A percentile compares a stretch with the other conserved stretches of the same genome.
phyloP scores from a whole-genome alignment of 1,284 basidiomycete species.

The Rugosomyces carneus region DNA sequence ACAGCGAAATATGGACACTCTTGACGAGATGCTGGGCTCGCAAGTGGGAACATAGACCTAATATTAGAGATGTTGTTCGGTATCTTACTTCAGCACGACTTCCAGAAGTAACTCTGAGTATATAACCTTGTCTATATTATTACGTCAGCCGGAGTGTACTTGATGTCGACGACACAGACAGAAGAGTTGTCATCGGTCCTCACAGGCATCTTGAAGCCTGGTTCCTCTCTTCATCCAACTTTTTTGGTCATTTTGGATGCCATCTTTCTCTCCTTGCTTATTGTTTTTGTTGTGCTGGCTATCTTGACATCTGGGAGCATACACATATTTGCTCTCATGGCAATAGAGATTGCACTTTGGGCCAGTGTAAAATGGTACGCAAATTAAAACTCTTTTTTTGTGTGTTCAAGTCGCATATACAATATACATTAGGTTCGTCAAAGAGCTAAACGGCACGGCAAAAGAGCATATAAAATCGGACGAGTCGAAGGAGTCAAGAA shows the following conservation, averaged over 20 bases:
- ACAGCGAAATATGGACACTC: slow-evolving; percentile 41
- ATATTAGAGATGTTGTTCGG: slow-evolving; percentile 30
- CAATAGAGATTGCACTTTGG: slow-evolving; percentile 63
- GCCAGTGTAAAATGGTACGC: slow-evolving; percentile 72
- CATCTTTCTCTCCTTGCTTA: slow-evolving; percentile 48
- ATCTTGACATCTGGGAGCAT: slow-evolving; percentile 53
- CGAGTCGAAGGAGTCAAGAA: slow-evolving; percentile 10
- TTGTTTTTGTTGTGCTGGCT: slow-evolving; percentile 51
- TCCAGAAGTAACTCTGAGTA: background rate
- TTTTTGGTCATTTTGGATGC: slow-evolving; percentile 62
- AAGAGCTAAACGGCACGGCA: slow-evolving; percentile 38
- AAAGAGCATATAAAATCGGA: slow-evolving; percentile 15
- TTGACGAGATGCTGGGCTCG: slow-evolving; percentile 39
- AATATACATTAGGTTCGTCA: slow-evolving; percentile 40
- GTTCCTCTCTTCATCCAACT: slow-evolving; percentile 65
- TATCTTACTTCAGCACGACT: background rate
- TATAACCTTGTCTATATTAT: no score
- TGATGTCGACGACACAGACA: slow-evolving; percentile 7
- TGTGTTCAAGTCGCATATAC: slow-evolving; percentile 16
- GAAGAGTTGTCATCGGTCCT: slow-evolving; percentile 31
- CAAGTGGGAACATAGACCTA: slow-evolving; percentile 30
- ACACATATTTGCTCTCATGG: slow-evolving; percentile 59
- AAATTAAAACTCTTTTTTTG: slow-evolving; percentile 8
- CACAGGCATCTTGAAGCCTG: slow-evolving; percentile 56
- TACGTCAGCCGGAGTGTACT: background rate